Evolutionary conservation across 805 yeast species (phyloP).

Genomic region (Candida saitoana): DNA sequence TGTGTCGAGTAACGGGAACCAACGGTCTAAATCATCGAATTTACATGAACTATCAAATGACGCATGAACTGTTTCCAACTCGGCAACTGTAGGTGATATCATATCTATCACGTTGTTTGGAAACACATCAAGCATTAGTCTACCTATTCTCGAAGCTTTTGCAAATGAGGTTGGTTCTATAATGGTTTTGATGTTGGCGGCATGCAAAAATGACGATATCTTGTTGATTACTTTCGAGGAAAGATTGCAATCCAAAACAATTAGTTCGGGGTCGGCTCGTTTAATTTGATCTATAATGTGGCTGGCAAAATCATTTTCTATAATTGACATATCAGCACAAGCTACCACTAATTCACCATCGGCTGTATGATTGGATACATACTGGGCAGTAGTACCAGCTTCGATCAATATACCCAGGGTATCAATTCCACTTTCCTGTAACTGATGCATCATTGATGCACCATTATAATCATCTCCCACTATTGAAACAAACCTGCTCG

Average conservation of each 20-base stretch:
- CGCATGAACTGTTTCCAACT: conserved; percentile 52
- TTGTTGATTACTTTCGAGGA: conserved; percentile 38
- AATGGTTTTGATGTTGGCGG: conserved; percentile 28
- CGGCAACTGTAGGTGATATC: conserved; percentile 67
- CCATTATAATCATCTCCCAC: conserved; percentile 63
- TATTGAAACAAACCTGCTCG: conserved; percentile 48
- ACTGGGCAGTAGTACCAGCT: conserved; percentile 55
- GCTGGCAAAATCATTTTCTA: conserved; percentile 43
- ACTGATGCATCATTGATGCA: conserved; percentile 25
- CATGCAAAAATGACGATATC: conserved; percentile 20
- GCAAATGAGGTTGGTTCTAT: conserved; percentile 77
- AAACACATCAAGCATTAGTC: conserved; percentile 36
- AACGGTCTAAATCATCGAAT: conserved; percentile 51
- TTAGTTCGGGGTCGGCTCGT: conserved; percentile 40
- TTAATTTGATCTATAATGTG: conserved; percentile 42
- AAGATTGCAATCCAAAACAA: conserved; percentile 69
- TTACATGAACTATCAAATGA: conserved; percentile 38
- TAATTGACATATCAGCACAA: conserved; percentile 78
- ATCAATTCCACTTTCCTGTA: conserved; percentile 26
- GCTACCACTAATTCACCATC: conserved; percentile 69
- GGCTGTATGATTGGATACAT: conserved; percentile 60
- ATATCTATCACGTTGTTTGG: conserved; percentile 47
- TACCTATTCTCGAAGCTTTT: conserved; percentile 51
- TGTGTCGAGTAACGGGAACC: conserved; percentile 74
- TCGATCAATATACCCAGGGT: conserved; percentile 36